phyloP scores from a whole-genome alignment of 2,329 filamentous ascomycete species.

The Aspergillus spinulosporus region DNA sequence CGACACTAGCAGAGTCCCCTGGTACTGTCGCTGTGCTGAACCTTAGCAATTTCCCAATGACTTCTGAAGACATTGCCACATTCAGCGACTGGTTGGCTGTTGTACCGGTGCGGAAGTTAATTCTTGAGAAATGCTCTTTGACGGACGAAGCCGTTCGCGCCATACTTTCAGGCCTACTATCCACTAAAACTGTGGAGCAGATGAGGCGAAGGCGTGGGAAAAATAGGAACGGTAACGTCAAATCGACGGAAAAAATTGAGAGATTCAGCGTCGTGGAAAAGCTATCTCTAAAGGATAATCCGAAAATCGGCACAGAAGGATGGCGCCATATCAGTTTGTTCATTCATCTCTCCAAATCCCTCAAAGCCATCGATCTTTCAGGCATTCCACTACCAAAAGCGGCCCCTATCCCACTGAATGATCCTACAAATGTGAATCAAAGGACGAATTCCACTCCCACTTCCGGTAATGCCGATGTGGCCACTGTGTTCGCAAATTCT shows the following conservation, averaged over 20 bases:
- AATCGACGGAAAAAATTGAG: conserved; percentile 33
- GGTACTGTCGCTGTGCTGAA: conserved; percentile 83
- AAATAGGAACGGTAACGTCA: conserved; percentile 39
- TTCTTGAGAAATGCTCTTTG: conserved; percentile 83
- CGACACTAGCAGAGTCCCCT: conserved; percentile 61
- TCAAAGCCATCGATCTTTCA: conserved; percentile 84
- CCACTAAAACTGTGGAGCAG: conserved; percentile 68
- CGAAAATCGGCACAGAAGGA: conserved; percentile 77
- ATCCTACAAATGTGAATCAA: conserved; percentile 21
- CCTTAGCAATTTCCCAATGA: conserved; percentile 79
- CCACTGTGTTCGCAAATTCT: conserved; percentile 70
- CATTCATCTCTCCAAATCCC: conserved; percentile 81
- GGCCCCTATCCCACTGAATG: conserved; percentile 26
- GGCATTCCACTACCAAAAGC: conserved; percentile 72
- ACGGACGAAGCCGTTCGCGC: conserved; percentile 84
- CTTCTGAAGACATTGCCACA: conserved; percentile 79
- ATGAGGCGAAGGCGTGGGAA: conserved; percentile 52
- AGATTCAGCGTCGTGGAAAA: conserved; percentile 74
- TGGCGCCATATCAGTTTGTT: conserved; percentile 93
- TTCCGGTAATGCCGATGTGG: conserved; percentile 51
- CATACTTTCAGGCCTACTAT: conserved; percentile 79
- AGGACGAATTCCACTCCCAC: conserved; percentile 22
- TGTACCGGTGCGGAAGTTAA: conserved; percentile 82
- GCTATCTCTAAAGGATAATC: conserved; percentile 84
- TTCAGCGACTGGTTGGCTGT: conserved; percentile 92